Conservation (phyloP, 805 yeast species). For the Myxozyma kluyveri region DNA sequence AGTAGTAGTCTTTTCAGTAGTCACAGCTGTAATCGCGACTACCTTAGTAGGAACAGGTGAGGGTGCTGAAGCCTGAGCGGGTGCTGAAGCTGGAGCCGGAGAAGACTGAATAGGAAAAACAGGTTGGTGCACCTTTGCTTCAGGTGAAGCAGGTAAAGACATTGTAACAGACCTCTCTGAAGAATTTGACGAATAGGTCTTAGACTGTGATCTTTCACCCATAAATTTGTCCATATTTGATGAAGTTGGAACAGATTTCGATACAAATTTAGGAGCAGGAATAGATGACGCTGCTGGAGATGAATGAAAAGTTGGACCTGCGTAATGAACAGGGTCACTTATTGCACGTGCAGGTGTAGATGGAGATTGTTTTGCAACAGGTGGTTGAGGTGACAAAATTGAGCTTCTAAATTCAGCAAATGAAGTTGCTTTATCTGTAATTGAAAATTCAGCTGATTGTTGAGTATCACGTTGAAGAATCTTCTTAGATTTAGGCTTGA, state of each 20-base stretch:
- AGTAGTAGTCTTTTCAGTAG: not conserved
- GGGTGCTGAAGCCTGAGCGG: not conserved
- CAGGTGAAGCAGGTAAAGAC: not conserved
- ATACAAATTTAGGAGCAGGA: slow-evolving; percentile 32
- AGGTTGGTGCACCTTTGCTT: not conserved
- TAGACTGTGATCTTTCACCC: slow-evolving; percentile 1
- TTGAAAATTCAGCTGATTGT: too few species aligned
- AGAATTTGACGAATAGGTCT: slow-evolving; percentile 6
- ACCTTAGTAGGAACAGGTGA: not conserved
- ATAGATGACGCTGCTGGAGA: slow-evolving; percentile 34
- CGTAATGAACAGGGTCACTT: slow-evolving; percentile 20
- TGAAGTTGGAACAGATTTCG: slow-evolving; percentile 17
- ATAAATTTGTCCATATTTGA: slow-evolving; percentile 2
- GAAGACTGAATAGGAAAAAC: not conserved
- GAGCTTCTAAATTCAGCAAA: too few species aligned
- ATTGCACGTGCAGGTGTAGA: slow-evolving; percentile 12
- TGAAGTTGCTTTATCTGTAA: too few species aligned
- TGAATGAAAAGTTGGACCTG: slow-evolving; percentile 33
- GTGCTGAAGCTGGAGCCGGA: not conserved
- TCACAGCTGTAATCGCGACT: too few species aligned
- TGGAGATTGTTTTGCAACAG: not conserved
- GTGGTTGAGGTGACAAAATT: too few species aligned
- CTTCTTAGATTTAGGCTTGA: too few species aligned
- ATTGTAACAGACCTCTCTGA: not conserved
- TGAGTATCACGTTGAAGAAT: too few species aligned